Conservation (phyloP, 2,329 filamentous ascomycete species). For the Paraphaeosphaeria sporulosa region DNA sequence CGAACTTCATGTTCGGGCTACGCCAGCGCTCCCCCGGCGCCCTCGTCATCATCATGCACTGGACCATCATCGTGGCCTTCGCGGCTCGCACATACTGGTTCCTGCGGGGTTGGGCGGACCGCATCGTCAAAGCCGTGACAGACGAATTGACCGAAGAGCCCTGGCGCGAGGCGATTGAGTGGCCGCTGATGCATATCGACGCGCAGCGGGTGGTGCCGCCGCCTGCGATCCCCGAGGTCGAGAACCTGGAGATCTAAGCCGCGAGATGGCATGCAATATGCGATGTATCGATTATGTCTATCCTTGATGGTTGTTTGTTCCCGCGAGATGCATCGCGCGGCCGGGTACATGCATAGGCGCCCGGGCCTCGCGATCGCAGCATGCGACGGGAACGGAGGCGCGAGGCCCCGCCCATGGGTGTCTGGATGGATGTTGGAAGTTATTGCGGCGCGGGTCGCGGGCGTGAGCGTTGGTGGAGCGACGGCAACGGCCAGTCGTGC, state of each 20-base stretch:
- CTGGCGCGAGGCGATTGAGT: slow-evolving; percentile 36
- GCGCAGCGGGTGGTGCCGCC: slow-evolving; percentile 8
- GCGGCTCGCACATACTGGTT: slow-evolving; percentile 50
- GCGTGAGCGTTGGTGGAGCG: background rate
- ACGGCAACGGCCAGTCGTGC: background rate
- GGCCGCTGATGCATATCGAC: slow-evolving; percentile 34
- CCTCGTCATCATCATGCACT: slow-evolving; percentile 50
- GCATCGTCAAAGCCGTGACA: slow-evolving; percentile 33
- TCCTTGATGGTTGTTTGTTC: background rate
- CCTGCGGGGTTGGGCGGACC: slow-evolving; percentile 46
- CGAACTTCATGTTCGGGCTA: slow-evolving; percentile 42
- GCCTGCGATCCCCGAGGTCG: background rate
- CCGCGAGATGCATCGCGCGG: background rate
- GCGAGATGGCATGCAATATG: background rate
- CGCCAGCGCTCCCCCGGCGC: slow-evolving; percentile 43
- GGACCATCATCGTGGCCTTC: slow-evolving; percentile 44
- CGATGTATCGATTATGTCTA: background rate
- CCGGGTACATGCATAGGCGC: slow-evolving; percentile 4
- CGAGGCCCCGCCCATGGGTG: slow-evolving; percentile 4
- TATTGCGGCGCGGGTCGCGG: slow-evolving; percentile 7
- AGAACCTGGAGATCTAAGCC: slow-evolving; percentile 6
- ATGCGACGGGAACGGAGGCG: slow-evolving; percentile 4
- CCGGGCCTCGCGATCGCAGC: slow-evolving; percentile 5
- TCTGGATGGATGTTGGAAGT: background rate
- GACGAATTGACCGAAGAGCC: slow-evolving; percentile 29